Conservation (phyloP, 306 rosid species). For the Sechiopsis laciniata region DNA sequence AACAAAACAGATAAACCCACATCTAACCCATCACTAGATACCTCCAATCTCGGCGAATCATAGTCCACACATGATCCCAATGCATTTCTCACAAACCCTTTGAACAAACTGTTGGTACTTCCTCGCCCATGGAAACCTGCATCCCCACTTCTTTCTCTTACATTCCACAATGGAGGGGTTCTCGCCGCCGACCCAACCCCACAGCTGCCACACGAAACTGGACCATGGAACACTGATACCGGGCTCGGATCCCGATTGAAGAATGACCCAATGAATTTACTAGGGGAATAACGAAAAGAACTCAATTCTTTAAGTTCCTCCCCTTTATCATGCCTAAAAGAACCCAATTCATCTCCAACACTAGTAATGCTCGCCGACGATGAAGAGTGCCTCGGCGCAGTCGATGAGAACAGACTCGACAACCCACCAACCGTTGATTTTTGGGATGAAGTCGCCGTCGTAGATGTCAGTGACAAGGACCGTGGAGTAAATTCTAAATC, state of each 20-base stretch:
- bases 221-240: conserved; percentile 81
- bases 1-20: conserved; percentile 35
- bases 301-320: conserved; percentile 72
- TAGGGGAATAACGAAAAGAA: conserved; percentile 57
- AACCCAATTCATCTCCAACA: conserved; percentile 58
- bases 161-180: conserved; percentile 38
- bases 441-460: conserved; percentile 58
- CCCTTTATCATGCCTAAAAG: conserved; percentile 45
- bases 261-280: conserved; percentile 48
- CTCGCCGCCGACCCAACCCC: conserved; percentile 40
- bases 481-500: conserved; percentile 77
- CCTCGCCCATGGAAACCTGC: conserved; percentile 31
- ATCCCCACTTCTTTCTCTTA: conserved; percentile 40
- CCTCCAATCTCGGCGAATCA: conserved; percentile 40
- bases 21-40: conserved; percentile 32
- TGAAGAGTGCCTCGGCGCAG: conserved; percentile 45
- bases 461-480: conserved; percentile 54
- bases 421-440: conserved; percentile 70
- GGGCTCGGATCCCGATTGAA: conserved; percentile 83
- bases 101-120: conserved; percentile 53
- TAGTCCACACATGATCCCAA: conserved; percentile 72
- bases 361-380: conserved; percentile 47
- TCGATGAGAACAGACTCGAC: conserved; percentile 70
- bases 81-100: conserved; percentile 80
- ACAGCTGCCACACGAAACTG: conserved; percentile 62